Evolutionary conservation across 2,329 filamentous ascomycete species (phyloP).

Genomic region (Trichoderma sp.): DNA sequence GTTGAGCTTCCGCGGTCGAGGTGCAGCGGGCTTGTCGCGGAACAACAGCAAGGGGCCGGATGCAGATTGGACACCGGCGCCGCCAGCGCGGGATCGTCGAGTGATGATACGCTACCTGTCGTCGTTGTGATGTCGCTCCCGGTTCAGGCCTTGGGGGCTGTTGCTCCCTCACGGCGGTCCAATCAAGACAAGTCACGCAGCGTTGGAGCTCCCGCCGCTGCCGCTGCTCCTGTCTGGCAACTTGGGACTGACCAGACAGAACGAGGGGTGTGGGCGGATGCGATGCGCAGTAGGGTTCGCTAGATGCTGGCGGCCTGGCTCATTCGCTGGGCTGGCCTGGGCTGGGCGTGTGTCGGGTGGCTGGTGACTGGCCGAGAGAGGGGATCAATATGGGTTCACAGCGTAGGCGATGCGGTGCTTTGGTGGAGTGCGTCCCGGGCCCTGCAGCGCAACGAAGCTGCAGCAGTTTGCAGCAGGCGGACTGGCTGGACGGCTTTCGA

Average conservation of each 20-base stretch:
- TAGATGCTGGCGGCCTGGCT: constrained; percentile 24
- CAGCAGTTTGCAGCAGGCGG: constrained; percentile 26
- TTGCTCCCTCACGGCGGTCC: constrained; percentile 10
- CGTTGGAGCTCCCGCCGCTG: constrained; percentile 15
- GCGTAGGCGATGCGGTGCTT: constrained; percentile 11
- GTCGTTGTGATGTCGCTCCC: background rate
- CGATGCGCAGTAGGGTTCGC: constrained; percentile 16
- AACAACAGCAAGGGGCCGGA: background rate
- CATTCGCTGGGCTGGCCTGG: constrained; percentile 1
- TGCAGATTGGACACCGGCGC: constrained; percentile 17
- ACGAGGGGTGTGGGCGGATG: constrained; percentile 22
- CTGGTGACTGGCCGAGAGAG: constrained; percentile 16
- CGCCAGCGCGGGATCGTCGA: constrained; percentile 17
- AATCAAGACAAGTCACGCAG: constrained; percentile 10
- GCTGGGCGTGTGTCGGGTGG: background rate
- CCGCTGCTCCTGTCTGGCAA: constrained; percentile 1
- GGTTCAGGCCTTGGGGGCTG: background rate
- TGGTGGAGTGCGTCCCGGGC: constrained; percentile 17
- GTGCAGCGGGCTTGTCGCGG: background rate
- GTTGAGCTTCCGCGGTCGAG: background rate
- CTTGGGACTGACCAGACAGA: background rate
- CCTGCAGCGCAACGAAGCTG: constrained; percentile 27
- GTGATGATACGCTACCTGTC: constrained; percentile 14
- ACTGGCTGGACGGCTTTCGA: background rate
- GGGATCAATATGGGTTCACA: constrained; percentile 1